phyloP scores from a whole-genome alignment of 345 rosid genomes.

The Chamaenerion angustifolium region DNA sequence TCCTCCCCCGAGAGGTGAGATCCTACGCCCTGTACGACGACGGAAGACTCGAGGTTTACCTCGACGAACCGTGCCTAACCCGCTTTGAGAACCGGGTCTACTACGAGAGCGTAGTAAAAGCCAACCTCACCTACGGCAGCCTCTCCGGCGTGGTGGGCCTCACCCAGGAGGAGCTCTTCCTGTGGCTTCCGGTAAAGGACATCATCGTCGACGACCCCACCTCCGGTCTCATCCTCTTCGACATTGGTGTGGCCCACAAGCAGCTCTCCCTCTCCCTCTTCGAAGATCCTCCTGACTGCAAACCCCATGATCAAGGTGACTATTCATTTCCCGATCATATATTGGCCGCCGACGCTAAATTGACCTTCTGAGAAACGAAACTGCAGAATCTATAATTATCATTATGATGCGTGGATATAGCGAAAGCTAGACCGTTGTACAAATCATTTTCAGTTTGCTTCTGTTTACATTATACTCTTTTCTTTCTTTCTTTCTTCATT shows the following conservation, averaged over 20 bases:
- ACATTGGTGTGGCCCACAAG: constrained; percentile 80
- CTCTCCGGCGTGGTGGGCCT: constrained; percentile 65
- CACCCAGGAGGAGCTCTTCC: constrained; percentile 64
- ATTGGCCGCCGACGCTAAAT: no score
- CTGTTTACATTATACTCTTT: no score
- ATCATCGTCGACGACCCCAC: constrained; percentile 62
- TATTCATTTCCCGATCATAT: background rate
- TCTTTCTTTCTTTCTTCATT: no score
- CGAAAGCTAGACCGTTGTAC: no score
- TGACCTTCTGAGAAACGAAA: no score
- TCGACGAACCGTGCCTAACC: constrained; percentile 66
- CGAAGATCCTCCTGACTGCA: constrained; percentile 75
- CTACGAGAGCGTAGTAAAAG: constrained; percentile 64
- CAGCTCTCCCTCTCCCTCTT: constrained; percentile 73
- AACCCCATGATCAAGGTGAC: constrained; percentile 18
- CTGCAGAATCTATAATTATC: no score
- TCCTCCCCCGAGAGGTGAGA: constrained; percentile 67
- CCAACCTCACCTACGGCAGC: constrained; percentile 66
- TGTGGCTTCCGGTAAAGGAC: constrained; percentile 81
- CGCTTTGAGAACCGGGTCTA: constrained; percentile 49
- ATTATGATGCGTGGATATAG: no score
- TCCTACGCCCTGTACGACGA: constrained; percentile 39
- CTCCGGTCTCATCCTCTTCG: constrained; percentile 77
- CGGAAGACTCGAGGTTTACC: constrained; percentile 62
- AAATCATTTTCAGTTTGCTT: no score